These are phyloP conservation scores for Suhomyces anneliseae DNA, from an alignment of 1,139 yeast genomes.

Conservation along the genomic window DNA sequence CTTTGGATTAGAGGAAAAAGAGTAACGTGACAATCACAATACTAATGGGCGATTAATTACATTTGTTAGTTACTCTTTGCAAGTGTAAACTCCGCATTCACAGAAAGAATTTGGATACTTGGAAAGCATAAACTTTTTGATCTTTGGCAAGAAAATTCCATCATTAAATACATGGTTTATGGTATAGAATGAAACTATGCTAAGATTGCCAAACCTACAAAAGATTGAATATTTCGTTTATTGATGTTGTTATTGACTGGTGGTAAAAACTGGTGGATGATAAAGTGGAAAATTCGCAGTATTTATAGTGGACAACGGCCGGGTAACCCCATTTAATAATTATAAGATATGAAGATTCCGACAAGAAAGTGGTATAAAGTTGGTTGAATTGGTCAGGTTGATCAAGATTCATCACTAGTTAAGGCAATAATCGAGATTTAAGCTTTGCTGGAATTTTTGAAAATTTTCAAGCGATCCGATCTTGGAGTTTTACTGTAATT, in stretches of 20 bases:
- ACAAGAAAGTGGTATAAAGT: too few species aligned
- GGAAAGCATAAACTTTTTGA: constrained; percentile 13
- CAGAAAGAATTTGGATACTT: constrained; percentile 14
- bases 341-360: too few species aligned
- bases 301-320: constrained; percentile 2
- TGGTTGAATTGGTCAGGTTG: too few species aligned
- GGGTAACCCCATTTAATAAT: constrained; percentile 12
- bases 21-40: too few species aligned
- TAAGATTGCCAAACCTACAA: constrained; percentile 34
- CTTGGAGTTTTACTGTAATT: too few species aligned
- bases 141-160: constrained; percentile 49
- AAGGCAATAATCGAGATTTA: too few species aligned
- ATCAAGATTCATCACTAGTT: too few species aligned
- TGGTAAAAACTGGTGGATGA: not conserved
- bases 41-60: too few species aligned
- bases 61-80: constrained; percentile 13
- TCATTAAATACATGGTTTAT: constrained; percentile 39
- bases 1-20: too few species aligned
- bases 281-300: not conserved
- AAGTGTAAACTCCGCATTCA: constrained; percentile 18
- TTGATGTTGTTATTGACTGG: not conserved
- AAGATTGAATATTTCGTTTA: not conserved
- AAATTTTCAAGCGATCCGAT: too few species aligned
- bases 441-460: too few species aligned
- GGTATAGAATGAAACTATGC: constrained; percentile 51